A percentile compares a stretch with the other conserved stretches of the same genome.
phyloP scores from a whole-genome alignment of 1,139 yeast genomes.

The Yamadazyma blattariae region DNA sequence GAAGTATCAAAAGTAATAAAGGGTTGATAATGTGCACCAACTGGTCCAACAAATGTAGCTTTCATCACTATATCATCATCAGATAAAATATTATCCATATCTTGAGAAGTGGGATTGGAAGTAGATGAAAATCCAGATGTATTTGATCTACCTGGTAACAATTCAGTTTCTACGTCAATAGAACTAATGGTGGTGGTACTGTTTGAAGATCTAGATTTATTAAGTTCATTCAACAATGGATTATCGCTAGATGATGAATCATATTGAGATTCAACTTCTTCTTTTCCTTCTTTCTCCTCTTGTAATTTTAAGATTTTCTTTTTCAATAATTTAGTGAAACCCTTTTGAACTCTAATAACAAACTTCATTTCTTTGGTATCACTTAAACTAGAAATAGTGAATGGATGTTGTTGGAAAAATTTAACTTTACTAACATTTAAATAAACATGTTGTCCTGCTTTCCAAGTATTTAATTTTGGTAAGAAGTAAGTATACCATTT shows the following conservation, averaged over 20 bases:
- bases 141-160: constrained; percentile 6
- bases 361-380: constrained; percentile 37
- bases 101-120: too few species aligned
- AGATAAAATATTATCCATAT: not conserved
- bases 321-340: constrained; percentile 41
- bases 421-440: constrained; percentile 38
- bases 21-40: constrained; percentile 42
- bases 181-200: not conserved
- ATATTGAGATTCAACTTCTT: not conserved
- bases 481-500: constrained; percentile 31
- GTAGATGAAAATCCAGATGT: too few species aligned
- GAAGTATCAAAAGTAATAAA: constrained; percentile 39
- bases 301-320: constrained; percentile 19
- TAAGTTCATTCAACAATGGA: not conserved
- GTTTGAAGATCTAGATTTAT: too few species aligned
- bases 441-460: constrained; percentile 47
- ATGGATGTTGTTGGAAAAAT: constrained; percentile 45
- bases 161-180: constrained; percentile 12
- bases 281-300: constrained; percentile 13
- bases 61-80: constrained; percentile 23
- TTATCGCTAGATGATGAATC: not conserved
- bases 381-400: constrained; percentile 41
- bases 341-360: constrained; percentile 38
- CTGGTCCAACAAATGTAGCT: constrained; percentile 42
- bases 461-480: constrained; percentile 44